A percentile compares a stretch with the other conserved stretches of the same genome.
phyloP scores from a whole-genome alignment of 108 stramenopile genomes.

The Cyclotella atomus region DNA sequence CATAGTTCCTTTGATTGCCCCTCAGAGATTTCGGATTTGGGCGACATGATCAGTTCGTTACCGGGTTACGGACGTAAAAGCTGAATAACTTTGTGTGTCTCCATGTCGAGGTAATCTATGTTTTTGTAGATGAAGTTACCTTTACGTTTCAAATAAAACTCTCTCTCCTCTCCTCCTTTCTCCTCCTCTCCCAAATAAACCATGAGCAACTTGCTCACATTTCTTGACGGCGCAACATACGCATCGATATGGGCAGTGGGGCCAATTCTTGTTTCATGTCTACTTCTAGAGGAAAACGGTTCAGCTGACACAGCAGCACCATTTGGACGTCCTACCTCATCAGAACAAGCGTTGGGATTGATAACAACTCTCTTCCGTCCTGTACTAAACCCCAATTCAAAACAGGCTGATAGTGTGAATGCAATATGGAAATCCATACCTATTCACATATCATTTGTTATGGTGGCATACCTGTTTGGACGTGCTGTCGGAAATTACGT shows the following conservation, averaged over 20 bases:
- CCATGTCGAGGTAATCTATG: too few relatives aligned
- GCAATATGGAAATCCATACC: conserved; percentile 16
- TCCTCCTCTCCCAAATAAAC: too few relatives aligned
- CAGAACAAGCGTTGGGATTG: conserved; percentile 10
- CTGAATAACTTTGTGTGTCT: too few relatives aligned
- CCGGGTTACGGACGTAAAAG: too few relatives aligned
- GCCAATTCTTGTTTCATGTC: conserved; percentile 18
- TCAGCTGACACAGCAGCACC: not conserved
- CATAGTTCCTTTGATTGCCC: conserved; percentile 22
- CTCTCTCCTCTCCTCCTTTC: too few relatives aligned
- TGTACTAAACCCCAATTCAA: not conserved
- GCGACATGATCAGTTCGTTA: conserved; percentile 1
- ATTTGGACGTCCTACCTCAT: conserved; percentile 14
- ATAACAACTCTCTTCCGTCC: conserved; percentile 8
- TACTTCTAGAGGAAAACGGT: not conserved
- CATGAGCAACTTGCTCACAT: too few relatives aligned
- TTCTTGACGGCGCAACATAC: conserved; percentile 33
- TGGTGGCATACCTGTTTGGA: conserved; percentile 17
- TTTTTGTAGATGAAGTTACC: too few relatives aligned
- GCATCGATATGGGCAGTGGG: conserved; percentile 30
- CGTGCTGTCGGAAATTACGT: conserved; percentile 2
- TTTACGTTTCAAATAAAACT: too few relatives aligned
- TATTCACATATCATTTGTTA: conserved; percentile 2
- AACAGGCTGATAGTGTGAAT: not conserved
- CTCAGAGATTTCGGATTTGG: conserved; percentile 3